Conservation (phyloP, 306 rosid species). For the Quillaja saponaria region DNA sequence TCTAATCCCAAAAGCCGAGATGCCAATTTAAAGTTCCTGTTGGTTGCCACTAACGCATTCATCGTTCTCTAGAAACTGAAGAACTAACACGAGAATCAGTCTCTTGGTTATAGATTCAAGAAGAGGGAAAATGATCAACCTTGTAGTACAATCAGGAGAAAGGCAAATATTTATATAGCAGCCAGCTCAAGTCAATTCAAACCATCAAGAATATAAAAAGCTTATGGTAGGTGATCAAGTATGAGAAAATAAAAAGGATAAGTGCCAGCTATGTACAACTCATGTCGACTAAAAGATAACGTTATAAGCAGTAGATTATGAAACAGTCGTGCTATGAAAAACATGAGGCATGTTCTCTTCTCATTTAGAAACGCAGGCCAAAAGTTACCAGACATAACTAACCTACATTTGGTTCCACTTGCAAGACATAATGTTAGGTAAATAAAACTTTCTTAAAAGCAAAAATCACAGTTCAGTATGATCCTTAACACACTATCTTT, state of each 20-base stretch:
- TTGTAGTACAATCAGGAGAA: conserved; percentile 8
- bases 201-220: conserved; percentile 12
- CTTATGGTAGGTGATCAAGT: conserved; percentile 25
- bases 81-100: conserved; percentile 31
- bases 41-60: conserved; percentile 95
- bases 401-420: conserved; percentile 11
- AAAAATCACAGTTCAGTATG: not conserved
- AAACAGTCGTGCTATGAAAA: not conserved
- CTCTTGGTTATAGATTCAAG: conserved; percentile 8
- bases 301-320: conserved; percentile 6
- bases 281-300: conserved; percentile 29
- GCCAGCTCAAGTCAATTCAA: conserved; percentile 33
- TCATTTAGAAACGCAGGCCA: not conserved
- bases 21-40: conserved; percentile 91
- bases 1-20: conserved; percentile 86
- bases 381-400: not conserved
- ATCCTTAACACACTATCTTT: too few relatives aligned
- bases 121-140: conserved; percentile 27
- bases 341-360: not conserved
- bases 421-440: conserved; percentile 3
- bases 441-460: not conserved
- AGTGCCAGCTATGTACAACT: conserved; percentile 33
- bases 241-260: conserved; percentile 25
- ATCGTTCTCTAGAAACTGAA: conserved; percentile 38
- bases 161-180: conserved; percentile 16